A percentile compares a stretch with the other conserved stretches of the same genome.
Conservation (phyloP, 345 rosid species). For the Syzygium aqueum region DNA sequence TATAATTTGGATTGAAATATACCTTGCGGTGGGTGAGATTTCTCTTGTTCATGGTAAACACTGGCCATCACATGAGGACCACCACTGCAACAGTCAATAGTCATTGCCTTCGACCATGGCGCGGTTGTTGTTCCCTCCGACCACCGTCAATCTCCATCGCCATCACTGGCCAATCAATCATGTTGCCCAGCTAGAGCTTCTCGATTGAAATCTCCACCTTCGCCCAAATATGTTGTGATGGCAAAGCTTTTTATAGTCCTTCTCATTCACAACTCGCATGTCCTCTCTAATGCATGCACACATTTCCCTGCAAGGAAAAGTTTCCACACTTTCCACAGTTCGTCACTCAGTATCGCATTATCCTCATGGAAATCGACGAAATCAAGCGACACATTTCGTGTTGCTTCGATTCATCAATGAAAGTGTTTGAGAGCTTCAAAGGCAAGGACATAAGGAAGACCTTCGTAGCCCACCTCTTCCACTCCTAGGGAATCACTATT, state of each 20-base stretch:
- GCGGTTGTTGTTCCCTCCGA: too few species aligned
- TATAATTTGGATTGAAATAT: too few species aligned
- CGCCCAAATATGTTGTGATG: not conserved
- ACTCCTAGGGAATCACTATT: too few species aligned
- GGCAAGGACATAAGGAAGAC: not conserved
- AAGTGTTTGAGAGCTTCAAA: not conserved
- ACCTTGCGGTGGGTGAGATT: not conserved
- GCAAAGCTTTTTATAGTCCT: not conserved
- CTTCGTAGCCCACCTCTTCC: too few species aligned
- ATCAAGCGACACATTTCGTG: too few species aligned
- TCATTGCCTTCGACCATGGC: not conserved
- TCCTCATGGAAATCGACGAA: not conserved
- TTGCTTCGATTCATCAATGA: not conserved
- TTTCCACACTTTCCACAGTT: not conserved
- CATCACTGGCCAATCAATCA: not conserved
- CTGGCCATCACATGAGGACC: not conserved
- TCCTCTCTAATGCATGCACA: not conserved
- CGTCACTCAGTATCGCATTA: not conserved
- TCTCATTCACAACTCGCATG: not conserved
- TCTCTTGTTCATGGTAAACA: not conserved
- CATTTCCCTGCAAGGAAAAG: not conserved
- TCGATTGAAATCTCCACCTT: not conserved
- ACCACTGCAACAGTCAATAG: not conserved
- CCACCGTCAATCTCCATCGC: too few species aligned
- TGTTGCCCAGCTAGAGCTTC: not conserved